Base-by-base conservation (phyloP, 148 eudicot genomes). In the Oxyria digyna region DNA sequence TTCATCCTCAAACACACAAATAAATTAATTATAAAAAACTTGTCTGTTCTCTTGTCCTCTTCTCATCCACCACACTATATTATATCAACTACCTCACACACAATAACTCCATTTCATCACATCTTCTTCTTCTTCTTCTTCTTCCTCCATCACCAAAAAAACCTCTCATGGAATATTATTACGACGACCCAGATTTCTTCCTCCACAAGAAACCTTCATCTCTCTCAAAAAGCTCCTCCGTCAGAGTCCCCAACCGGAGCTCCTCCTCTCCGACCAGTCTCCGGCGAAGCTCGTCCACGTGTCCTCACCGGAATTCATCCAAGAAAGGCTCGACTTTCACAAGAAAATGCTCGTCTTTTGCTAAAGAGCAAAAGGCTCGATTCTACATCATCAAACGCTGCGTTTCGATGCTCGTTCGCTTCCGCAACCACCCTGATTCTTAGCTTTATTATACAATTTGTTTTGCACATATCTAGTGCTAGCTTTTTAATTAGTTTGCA, bases 351-450 rank as follows among this genome's bases (percentile, higher is more conserved):
- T 4, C 62, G 62, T 23, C 62, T 0, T 54, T 54, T 31, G 62
- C 62, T 4, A 54, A 54, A 31, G 62, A 54, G 32, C 62, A 54
- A 31, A 54, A 54, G 62, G 62, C 62, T 15, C 62, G 62, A 4
- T 26, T 54, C 62, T 24, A 23, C 31, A 54, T 54, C 62, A 54
- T 54, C 62, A 54, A 54, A 54, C 62, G 62, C 62, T 54, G 62
- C 62, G 62, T 54, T 54, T 54, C 62, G 17, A 54, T 54, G 62
- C 62, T 54, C 31, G 62, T 54, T 15, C 62, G 62, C 17, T 54
- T 54, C 1, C 62, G 62, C 31, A 54, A 54, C 5, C 31, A 24
- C 31, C 15, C 62, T 3, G 62, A 54, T 5, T 11, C 32, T 24
- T 54, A 54, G 32, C 15, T 12, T 3, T n/a, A 50, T 52, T 23